A percentile compares a stretch with the other conserved stretches of the same genome.
Conservation (phyloP, 441 rosid genomes). For the Syzygium syzygioides region DNA sequence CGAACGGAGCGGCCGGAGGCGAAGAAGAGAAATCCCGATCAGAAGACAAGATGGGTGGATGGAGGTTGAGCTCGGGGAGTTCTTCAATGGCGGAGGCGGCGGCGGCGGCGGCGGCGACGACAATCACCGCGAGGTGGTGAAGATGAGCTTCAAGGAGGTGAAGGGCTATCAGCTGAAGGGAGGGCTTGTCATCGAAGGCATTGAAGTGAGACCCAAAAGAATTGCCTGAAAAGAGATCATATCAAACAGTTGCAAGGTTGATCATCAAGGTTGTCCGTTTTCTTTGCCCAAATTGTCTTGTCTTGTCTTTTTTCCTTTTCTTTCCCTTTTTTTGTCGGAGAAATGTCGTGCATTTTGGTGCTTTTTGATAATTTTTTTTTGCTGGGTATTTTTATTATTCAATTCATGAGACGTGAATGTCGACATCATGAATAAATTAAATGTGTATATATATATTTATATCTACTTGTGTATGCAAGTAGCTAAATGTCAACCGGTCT, state of each 20-base stretch:
- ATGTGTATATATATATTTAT: neutral
- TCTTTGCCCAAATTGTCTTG: too few species aligned
- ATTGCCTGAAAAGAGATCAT: conserved; percentile 32
- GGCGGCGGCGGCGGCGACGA: neutral
- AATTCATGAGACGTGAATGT: neutral
- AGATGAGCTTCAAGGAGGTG: neutral
- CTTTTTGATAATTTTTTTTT: neutral
- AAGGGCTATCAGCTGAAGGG: neutral
- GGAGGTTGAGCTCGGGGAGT: neutral
- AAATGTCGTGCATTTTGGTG: neutral
- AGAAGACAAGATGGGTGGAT: neutral
- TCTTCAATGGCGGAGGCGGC: neutral
- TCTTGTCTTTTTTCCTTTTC: neutral
- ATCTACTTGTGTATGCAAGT: neutral
- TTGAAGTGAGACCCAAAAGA: conserved; percentile 9
- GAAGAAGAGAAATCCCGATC: neutral
- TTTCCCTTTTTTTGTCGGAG: neutral
- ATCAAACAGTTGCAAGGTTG: neutral
- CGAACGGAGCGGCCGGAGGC: neutral
- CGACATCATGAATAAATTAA: neutral
- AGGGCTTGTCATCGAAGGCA: neutral
- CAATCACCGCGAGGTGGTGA: neutral
- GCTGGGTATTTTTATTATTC: neutral
- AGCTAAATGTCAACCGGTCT: neutral
- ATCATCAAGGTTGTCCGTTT: neutral